Evolutionary conservation across 1,284 basidiomycete genomes (phyloP), one percentile per base, ranked within the genome.

Genomic region (Ceratobasidium sp.): DNA sequence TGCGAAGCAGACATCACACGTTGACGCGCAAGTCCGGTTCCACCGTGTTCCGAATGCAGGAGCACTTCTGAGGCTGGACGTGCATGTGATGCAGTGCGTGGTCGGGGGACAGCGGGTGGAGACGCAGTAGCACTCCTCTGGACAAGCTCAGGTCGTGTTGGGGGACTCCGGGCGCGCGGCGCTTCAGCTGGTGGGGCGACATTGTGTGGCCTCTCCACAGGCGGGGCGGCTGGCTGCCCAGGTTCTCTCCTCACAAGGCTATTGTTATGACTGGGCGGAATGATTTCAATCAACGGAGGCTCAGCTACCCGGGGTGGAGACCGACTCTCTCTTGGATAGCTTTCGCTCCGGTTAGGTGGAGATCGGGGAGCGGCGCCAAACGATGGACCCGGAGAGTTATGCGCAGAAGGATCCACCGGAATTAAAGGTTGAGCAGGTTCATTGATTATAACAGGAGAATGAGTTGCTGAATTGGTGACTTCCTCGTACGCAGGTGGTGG

Each of bases 401-500:
- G 12, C 3, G 34, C 27, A 27, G 27, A 34, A 40, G n/a, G 25
- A n/a, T 50, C 27, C 17, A 3, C 31, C 5, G 34, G 22, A 22
- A 47, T 15, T n/a, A 12, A 32, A 22, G 49, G 17, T 50, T 25
- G 20, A 25, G 25, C 29, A 15, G 29, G 1, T 34, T 50, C 35
- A 40, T 31, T 8, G 12, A 15, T n/a, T 8, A 34, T 8, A 29
- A 43, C 57, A 6, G 56, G 56, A 10, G 56, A 42, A 3, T 15
- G 32, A 32, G 20, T 67, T 29, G 17, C 32, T 4, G 49, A 43
- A 35, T 40, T 38, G 6, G 50, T 54, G 22, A 67, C 62, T 45
- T 67, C 62, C 22, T 67, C 62, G n/a, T 67, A 67, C 2, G 62
- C 32, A 20, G 62, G 62, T 8, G 62, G 62, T 29, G 62, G 62